These are phyloP conservation scores for Rhodosporidiobolus odoratus DNA, from an alignment of 768 basidiomycete species.

Conservation along the genomic window DNA sequence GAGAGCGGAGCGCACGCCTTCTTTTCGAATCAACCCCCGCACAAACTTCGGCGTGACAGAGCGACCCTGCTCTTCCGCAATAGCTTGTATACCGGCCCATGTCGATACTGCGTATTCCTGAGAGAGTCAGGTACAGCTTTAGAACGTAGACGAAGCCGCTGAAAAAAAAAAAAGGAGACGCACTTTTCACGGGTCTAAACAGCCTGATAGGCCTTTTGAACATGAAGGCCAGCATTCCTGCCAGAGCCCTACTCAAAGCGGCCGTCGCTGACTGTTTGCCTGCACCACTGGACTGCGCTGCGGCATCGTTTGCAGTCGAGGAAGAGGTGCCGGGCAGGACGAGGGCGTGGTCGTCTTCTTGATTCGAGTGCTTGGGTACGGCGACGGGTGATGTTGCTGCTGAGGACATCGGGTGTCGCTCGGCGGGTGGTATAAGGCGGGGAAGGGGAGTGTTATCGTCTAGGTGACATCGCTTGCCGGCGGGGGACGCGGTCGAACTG, in stretches of 20 bases:
- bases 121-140: no score
- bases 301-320: background rate
- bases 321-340: background rate
- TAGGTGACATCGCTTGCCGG: no score
- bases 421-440: no score
- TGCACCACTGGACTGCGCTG: background rate
- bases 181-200: conserved; percentile 38
- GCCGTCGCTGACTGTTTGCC: background rate
- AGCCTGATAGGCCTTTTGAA: conserved; percentile 36
- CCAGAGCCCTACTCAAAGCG: conserved; percentile 6
- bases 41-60: conserved; percentile 23
- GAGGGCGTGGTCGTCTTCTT: conserved; percentile 13
- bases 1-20: conserved; percentile 10
- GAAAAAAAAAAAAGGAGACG: background rate
- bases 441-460: no score
- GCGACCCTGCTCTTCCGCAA: conserved; percentile 30
- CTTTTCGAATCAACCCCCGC: conserved; percentile 19
- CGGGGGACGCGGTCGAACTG: no score
- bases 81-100: conserved; percentile 35
- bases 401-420: conserved; percentile 3
- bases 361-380: background rate
- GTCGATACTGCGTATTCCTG: conserved; percentile 38
- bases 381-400: background rate
- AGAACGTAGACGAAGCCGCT: no score
- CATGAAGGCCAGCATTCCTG: conserved; percentile 31